Percentiles rank a stretch among this genome's conserved stretches.
Conservation (phyloP, 805 yeast species). For the Komagataella ulmi region DNA sequence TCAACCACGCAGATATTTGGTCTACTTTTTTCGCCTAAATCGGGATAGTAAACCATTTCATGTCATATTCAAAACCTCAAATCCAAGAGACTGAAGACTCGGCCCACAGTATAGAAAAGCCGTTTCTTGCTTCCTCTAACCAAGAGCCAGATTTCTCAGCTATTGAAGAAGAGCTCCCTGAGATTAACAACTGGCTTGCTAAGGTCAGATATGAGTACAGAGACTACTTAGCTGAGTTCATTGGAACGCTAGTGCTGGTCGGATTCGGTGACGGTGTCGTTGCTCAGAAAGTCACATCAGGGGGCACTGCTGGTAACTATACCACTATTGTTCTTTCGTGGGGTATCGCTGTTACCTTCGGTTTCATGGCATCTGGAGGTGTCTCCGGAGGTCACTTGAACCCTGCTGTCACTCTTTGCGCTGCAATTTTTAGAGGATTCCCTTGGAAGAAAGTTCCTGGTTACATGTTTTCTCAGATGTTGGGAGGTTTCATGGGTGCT, state of each 20-base stretch:
- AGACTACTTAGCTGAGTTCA: constrained; percentile 37
- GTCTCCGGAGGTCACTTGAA: constrained; percentile 46
- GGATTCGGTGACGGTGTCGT: constrained; percentile 34
- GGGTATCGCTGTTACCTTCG: constrained; percentile 42
- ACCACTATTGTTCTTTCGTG: constrained; percentile 31
- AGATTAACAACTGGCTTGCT: constrained; percentile 14
- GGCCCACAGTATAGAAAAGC: background rate
- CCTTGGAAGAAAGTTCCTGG: constrained; percentile 33
- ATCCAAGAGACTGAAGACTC: background rate
- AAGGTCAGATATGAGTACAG: constrained; percentile 20
- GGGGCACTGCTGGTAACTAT: constrained; percentile 24
- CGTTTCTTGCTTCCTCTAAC: background rate
- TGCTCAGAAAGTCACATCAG: constrained; percentile 28
- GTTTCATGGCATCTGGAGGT: constrained; percentile 38
- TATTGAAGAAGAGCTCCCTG: constrained; percentile 2
- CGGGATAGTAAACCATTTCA: background rate
- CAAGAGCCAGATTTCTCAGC: background rate
- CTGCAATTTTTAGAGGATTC: constrained; percentile 35
- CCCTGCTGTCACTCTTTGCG: constrained; percentile 35
- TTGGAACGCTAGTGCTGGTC: constrained; percentile 33
- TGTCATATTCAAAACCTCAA: background rate
- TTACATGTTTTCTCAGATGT: constrained; percentile 30
- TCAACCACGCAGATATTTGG: background rate
- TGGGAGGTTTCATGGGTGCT: constrained; percentile 36
- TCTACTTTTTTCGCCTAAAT: background rate